Conservation (phyloP, 1,139 yeast genomes). For the Taiozyma sp. region DNA sequence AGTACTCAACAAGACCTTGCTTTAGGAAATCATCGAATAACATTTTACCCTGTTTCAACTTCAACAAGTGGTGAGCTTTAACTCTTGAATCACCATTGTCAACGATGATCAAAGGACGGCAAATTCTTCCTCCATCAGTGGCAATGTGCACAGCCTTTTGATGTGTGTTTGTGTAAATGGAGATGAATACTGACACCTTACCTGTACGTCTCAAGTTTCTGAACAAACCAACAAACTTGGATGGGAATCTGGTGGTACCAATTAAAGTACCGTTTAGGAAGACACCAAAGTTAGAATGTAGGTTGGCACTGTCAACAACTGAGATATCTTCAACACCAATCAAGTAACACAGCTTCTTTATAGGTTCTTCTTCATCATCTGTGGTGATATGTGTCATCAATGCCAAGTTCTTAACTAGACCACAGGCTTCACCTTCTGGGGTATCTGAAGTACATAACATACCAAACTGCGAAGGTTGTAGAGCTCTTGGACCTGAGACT, state of each 20-base stretch:
- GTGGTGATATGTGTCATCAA: conserved; percentile 98
- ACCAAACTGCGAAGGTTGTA: conserved; percentile 98
- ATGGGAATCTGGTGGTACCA: conserved; percentile 86
- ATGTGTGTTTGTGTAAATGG: conserved; percentile 84
- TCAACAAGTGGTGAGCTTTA: conserved; percentile 57
- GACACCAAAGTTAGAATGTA: conserved; percentile 80
- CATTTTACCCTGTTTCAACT: conserved; percentile 64
- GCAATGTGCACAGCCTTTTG: conserved; percentile 95
- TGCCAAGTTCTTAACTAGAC: conserved; percentile 92
- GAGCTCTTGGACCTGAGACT: conserved; percentile 98
- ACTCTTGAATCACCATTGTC: conserved; percentile 68
- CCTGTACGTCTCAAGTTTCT: conserved; percentile 81
- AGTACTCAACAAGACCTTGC: conserved; percentile 86
- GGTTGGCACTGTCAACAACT: conserved; percentile 74
- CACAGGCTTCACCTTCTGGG: conserved; percentile 99
- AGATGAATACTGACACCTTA: conserved; percentile 81
- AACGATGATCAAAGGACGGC: conserved; percentile 92
- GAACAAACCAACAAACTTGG: conserved; percentile 71
- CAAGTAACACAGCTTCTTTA: conserved; percentile 65
- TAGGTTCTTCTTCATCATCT: conserved; percentile 93
- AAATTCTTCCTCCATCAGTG: conserved; percentile 97
- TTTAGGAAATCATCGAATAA: conserved; percentile 83
- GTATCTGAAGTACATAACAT: conserved; percentile 99
- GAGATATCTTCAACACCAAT: conserved; percentile 89
- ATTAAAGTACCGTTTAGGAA: conserved; percentile 90